Evolutionary conservation across 192 early-diverging fungal species (phyloP).

Genomic region (Linnemannia schmuckeri): DNA sequence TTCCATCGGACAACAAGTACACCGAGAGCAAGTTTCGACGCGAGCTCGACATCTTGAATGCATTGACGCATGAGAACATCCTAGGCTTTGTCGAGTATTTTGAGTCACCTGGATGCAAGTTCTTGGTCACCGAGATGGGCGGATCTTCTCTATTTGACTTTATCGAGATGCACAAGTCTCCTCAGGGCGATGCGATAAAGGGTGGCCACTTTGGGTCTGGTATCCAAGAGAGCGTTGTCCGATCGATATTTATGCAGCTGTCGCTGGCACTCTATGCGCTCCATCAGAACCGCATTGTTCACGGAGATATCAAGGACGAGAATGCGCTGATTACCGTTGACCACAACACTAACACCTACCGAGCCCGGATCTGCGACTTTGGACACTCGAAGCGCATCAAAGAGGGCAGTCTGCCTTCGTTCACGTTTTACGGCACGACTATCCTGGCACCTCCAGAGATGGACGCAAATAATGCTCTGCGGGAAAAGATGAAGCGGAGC

Average conservation of each 20-base stretch:
- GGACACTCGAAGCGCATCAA: slow-evolving; percentile 29
- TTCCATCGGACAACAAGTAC: slow-evolving; percentile 6
- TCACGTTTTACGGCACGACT: slow-evolving; percentile 25
- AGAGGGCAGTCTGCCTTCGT: slow-evolving; percentile 3
- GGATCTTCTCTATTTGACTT: slow-evolving; percentile 27
- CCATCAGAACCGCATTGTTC: slow-evolving; percentile 18
- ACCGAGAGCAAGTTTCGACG: slow-evolving; percentile 26
- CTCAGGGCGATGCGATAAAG: background rate
- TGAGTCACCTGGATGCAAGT: background rate
- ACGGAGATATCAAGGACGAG: slow-evolving; percentile 36
- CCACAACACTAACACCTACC: slow-evolving; percentile 10
- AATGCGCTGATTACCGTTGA: slow-evolving; percentile 23
- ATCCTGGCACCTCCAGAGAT: slow-evolving; percentile 34
- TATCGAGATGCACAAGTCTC: slow-evolving; percentile 23
- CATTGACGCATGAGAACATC: slow-evolving; percentile 27
- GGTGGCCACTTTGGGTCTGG: slow-evolving; percentile 3
- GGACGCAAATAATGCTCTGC: slow-evolving; percentile 13
- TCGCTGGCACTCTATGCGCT: slow-evolving; percentile 13
- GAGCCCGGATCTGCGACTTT: slow-evolving; percentile 25
- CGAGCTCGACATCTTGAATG: slow-evolving; percentile 23
- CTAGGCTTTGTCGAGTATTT: slow-evolving; percentile 27
- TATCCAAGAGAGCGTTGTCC: slow-evolving; percentile 12
- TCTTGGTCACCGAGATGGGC: slow-evolving; percentile 26
- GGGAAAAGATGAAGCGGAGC: slow-evolving; percentile 3
- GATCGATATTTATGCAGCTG: slow-evolving; percentile 26